Evolutionary conservation across 805 yeast species (phyloP), one percentile per base, ranked within the genome.

Genomic region (Pichia cephalocereana): DNA sequence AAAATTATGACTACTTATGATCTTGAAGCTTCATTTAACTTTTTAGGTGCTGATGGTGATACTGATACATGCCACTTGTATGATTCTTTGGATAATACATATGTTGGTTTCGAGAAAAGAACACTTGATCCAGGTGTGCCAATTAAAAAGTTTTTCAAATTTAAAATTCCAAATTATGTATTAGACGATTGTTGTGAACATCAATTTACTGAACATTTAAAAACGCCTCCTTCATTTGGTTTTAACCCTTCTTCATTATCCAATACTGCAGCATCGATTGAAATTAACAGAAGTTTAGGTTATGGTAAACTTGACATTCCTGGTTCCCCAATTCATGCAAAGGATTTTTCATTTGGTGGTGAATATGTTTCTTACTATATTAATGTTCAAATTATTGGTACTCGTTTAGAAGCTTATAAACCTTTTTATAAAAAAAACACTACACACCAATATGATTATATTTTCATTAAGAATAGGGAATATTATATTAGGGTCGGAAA

Each of bases 111-210:
- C 68, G 41, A 61, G 77, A 53, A 54, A 69, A 3, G 59, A 79
- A n/a, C 58, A 59, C 31, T 47, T 15, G 38, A 47, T 40, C 82
- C 84, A 1, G 66, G 72, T 23, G 58, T 54, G 2, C 70, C 65
- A 47, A 72, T 76, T 52, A 79, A 79, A 56, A 80, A 80, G 58
- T 72, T 69, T 50, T 77, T 80, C 57, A 70, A 73, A 30, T 80
- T 80, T 58, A 74, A 68, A 56, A 68, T 80, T 41, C 86, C 86
- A 1, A 57, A 63, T n/a, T 67, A 66, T 48, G 60, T 79, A 34
- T 60, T 80, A 11, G 50, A 47, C 34, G 46, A 47, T 27, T 32
- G 40, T 30, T 47, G 50, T 32, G 9, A 26, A 1, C 38, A 43
- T 17, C 66, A 63, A 45, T 54, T 57, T 30, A 53, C 56, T 23